Conservation (phyloP, 148 eudicot genomes). For the Euryodendron excelsum region DNA sequence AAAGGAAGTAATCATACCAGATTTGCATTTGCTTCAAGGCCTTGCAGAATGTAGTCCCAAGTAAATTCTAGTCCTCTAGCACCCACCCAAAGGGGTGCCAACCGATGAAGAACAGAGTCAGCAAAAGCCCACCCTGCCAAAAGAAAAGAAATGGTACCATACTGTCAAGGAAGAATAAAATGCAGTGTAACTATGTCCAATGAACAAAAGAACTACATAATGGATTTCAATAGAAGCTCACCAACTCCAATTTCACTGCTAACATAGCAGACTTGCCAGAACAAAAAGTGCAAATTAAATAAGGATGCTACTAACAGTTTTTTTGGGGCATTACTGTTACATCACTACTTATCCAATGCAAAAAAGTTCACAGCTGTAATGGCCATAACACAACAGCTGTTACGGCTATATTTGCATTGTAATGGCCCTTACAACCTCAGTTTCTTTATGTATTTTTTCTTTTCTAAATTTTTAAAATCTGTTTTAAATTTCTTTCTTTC, state of each 20-base stretch:
- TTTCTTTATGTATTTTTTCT: too few relatives aligned
- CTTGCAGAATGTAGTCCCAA: conserved; percentile 87
- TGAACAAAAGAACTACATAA: background rate
- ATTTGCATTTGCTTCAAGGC: conserved; percentile 96
- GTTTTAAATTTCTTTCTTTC: too few relatives aligned
- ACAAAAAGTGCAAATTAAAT: background rate
- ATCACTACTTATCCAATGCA: too few relatives aligned
- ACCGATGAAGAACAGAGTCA: conserved; percentile 81
- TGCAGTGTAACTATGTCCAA: background rate
- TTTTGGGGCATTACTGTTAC: too few relatives aligned
- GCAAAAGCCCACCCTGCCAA: conserved; percentile 97
- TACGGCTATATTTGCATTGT: too few relatives aligned
- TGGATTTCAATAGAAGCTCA: background rate
- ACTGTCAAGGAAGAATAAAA: background rate
- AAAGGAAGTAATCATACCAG: conserved; percentile 53
- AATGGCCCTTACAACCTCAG: too few relatives aligned
- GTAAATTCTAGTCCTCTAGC: conserved; percentile 94
- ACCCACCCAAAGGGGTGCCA: conserved; percentile 96
- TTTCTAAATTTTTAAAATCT: too few relatives aligned
- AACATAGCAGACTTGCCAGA: conserved; percentile 1
- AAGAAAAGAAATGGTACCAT: conserved; percentile 7
- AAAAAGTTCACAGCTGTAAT: too few relatives aligned
- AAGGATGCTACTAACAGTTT: background rate
- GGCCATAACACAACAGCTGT: too few relatives aligned
- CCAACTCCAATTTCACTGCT: background rate